Conservation (phyloP, 106 monocot genomes). For the Dendrobium catenatum region DNA sequence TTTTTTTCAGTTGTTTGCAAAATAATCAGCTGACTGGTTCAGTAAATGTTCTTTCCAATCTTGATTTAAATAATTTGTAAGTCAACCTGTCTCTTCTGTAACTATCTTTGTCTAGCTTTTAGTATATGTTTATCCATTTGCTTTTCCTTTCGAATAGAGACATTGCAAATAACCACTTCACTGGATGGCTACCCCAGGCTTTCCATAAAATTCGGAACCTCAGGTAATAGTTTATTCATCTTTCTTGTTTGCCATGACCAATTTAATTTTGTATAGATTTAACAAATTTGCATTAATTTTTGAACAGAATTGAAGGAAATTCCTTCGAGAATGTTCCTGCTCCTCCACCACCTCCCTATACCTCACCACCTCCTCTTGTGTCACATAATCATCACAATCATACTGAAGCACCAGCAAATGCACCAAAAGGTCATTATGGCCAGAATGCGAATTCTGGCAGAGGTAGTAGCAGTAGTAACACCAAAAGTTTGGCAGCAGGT, state of each 20-base stretch:
- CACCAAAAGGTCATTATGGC: constrained; percentile 14
- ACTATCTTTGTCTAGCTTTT: background rate
- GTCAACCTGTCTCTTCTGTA: constrained; percentile 12
- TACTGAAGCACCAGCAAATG: constrained; percentile 13
- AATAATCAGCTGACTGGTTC: constrained; percentile 80
- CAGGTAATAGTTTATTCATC: constrained; percentile 28
- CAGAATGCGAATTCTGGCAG: constrained; percentile 1
- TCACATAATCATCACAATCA: constrained; percentile 27
- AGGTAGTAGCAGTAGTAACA: too few species aligned
- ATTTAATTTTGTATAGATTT: background rate
- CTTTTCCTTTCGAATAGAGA: constrained; percentile 39
- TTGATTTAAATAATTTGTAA: constrained; percentile 68
- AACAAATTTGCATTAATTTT: background rate
- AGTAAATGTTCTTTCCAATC: constrained; percentile 64
- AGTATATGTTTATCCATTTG: constrained; percentile 1
- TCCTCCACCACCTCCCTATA: constrained; percentile 73
- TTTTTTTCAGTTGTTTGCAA: constrained; percentile 61
- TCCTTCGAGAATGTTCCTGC: constrained; percentile 59
- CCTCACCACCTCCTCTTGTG: constrained; percentile 33
- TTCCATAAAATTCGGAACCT: constrained; percentile 69
- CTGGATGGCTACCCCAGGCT: constrained; percentile 71
- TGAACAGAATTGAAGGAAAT: constrained; percentile 61
- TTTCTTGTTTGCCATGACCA: background rate
- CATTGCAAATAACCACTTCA: constrained; percentile 82
- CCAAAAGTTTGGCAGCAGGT: constrained; percentile 9